Evolutionary conservation across 768 basidiomycete species (phyloP), one percentile per base, ranked within the genome.

Genomic region (Pluteus cervinus): DNA sequence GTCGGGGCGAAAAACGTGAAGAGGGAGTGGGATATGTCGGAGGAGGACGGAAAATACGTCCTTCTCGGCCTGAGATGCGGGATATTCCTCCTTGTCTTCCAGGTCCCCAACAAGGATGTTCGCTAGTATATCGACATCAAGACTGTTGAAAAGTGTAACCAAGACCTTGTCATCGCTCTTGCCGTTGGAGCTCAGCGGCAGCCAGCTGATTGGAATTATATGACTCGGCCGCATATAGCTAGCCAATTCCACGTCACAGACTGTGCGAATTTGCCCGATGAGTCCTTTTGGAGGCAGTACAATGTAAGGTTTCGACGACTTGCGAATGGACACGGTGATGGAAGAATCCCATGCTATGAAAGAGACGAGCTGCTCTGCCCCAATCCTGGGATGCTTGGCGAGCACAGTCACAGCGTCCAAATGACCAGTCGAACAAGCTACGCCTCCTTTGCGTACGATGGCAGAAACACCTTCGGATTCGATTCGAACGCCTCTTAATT

Each of bases 201-300:
- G 60, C 57, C 63, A 73, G 40, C 51, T 56, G n/a, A 74, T 53
- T 5, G 71, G 66, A 21, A 74, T 56, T 36, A 75, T 59, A 48
- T 71, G 68, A 39, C 64, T 61, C 7, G 73, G 73, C 5, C 71
- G 62, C 72, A 73, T 73, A 43, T 75, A 75, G 33, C 59, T 63
- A 4, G 73, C 62, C 1, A 74, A 54, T 45, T 70, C 63, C 5
- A 42, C 46, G 24, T 69, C 62, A 41, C 66, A 70, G 9, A 58
- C 58, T 6, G 35, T 48, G 32, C 61, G 50, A 41, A 72, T 56
- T 12, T 45, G 47, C 20, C 51, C 46, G 16, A 63, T 33, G 8
- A 69, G 48, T 5, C 53, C 55, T 10, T 30, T 10, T 4, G 58
- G 62, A 10, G 61, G 54, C 3, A 29, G 2, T 7, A 45, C 21